Evolutionary conservation across 2,329 filamentous ascomycete genomes (phyloP), one percentile per base, ranked within the genome.

Genomic region (Clonostachys sp.): DNA sequence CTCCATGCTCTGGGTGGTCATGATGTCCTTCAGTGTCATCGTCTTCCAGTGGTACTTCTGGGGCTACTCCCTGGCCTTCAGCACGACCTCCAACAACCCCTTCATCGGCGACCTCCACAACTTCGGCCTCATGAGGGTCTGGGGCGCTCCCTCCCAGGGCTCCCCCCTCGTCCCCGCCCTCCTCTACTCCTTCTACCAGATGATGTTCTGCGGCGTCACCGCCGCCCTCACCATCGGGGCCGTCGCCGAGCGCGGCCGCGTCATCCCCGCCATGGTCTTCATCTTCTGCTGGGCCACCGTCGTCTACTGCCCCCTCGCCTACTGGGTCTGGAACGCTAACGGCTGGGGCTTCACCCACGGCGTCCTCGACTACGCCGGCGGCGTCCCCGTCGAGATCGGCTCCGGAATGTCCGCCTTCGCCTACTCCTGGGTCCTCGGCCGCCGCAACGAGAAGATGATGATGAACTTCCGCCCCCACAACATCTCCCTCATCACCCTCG

Each of bases 41-140:
- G 87, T 89, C 48, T 96, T 99, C 75, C 94, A 99, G 73, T 99
- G 94, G 94, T 97, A 96, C 63, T 96, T 99, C 68, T 97, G 94
- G 92, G 94, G 94, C 36, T 99, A 96, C 70, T 96, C 92, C 13
- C 77, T 99, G 51, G 91, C 92, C 45, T 96, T 97, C 71, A 94
- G 88, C 61, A 77, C 80, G 41, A 83, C 83, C 13, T 88, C 86
- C 5, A 90, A 81, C 56, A 96, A 89, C 71, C 87, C 89, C 46
- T 97, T 88, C 72, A 97, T 99, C 62, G 94, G 94, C 47, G 83
- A 97, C 65, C 72, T 99, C 48, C 79, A 84, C 57, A 88, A 95
- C 67, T 96, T 97, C 59, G 94, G 91, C 51, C 78, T 99, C 58
- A 86, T 82, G 76, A 89, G 91, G 61, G 89, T 90, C 3, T 78